Conservation (phyloP, 2,329 filamentous ascomycete genomes). For the Cytospora piceae region DNA sequence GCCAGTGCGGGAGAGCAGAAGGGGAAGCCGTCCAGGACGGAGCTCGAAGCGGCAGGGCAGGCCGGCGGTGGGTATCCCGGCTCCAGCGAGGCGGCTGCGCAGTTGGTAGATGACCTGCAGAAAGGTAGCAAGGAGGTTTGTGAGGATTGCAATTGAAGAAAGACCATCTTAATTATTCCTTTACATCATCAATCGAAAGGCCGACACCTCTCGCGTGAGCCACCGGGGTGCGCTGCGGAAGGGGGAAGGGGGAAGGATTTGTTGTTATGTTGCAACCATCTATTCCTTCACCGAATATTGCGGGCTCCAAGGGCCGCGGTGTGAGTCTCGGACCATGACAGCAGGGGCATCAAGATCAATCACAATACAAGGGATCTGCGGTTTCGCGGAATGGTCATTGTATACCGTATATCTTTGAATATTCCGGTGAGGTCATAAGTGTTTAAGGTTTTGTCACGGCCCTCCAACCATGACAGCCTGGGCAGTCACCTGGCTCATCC, state of each 20-base stretch:
- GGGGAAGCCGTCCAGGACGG: conserved; percentile 15
- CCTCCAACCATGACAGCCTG: conserved; percentile 6
- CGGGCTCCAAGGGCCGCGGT: background rate
- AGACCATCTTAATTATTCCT: background rate
- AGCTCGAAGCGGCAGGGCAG: conserved; percentile 23
- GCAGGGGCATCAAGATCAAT: background rate
- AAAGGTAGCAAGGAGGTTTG: conserved; percentile 20
- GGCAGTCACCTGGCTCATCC: background rate
- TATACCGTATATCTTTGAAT: conserved; percentile 18
- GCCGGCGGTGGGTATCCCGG: conserved; percentile 27
- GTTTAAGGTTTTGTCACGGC: conserved; percentile 9
- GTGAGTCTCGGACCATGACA: background rate
- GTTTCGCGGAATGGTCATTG: conserved; percentile 16
- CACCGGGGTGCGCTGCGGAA: no score
- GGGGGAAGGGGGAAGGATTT: no score
- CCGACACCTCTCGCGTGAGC: background rate
- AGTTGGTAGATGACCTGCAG: conserved; percentile 12
- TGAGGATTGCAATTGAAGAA: conserved; percentile 24
- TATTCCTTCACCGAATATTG: background rate
- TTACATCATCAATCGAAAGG: background rate
- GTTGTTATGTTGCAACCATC: background rate
- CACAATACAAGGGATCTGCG: background rate
- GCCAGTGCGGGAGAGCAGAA: background rate
- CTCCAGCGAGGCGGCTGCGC: conserved; percentile 20
- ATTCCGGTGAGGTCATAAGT: conserved; percentile 9